These are phyloP conservation scores for Camelina laxa DNA, from an alignment of 345 rosid species.

Conservation along the genomic window DNA sequence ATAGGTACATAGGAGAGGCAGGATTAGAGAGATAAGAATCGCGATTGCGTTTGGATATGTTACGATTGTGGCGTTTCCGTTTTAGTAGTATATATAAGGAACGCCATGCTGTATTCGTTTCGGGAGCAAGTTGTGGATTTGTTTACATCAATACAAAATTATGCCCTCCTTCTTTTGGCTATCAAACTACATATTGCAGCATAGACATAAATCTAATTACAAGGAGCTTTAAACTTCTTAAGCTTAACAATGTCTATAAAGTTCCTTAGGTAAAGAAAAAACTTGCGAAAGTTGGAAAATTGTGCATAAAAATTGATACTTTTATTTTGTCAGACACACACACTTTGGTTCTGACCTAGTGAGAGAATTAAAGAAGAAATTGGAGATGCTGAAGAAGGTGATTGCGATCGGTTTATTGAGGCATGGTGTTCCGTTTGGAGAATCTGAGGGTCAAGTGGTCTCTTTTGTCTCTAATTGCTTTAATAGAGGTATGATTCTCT, in stretches of 20 bases:
- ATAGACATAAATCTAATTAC: not conserved
- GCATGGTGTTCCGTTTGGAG: not conserved
- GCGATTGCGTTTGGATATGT: conserved; percentile 10
- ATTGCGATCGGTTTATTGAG: not conserved
- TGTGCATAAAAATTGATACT: conserved; percentile 12
- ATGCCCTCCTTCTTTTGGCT: conserved; percentile 8
- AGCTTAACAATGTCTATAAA: not conserved
- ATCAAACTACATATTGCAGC: not conserved
- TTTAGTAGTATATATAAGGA: not conserved
- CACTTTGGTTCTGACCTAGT: not conserved
- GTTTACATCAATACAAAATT: conserved; percentile 20
- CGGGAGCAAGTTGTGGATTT: conserved; percentile 27
- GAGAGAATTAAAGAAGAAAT: not conserved
- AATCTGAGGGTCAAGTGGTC: conserved; percentile 18
- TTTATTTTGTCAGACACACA: not conserved
- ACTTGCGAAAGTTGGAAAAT: conserved; percentile 1
- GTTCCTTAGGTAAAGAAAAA: not conserved
- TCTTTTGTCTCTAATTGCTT: conserved; percentile 19
- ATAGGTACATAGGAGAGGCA: conserved; percentile 35
- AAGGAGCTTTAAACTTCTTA: not conserved
- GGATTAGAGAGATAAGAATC: conserved; percentile 9
- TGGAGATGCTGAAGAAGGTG: not conserved
- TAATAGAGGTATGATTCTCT: conserved; percentile 32
- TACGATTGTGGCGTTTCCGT: conserved; percentile 21
- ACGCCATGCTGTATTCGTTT: not conserved